Conservation (phyloP, 2,329 filamentous ascomycete species). For the Fusarium cyanostomum region DNA sequence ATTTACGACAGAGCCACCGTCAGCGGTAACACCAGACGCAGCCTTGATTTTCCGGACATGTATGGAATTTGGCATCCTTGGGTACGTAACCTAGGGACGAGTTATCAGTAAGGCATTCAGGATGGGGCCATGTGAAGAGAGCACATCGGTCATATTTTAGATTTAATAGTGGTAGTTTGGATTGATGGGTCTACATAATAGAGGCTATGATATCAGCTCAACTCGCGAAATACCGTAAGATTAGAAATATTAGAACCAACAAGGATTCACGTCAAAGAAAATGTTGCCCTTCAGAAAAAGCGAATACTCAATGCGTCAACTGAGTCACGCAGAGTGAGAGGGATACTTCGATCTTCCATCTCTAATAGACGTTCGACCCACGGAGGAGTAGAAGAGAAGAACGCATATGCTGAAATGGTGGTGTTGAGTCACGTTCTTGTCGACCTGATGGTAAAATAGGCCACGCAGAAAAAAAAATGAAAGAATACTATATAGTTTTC, state of each 20-base stretch:
- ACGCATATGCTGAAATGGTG: constrained; percentile 65
- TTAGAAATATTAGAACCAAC: background rate
- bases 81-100: too few species aligned
- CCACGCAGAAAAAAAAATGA: background rate
- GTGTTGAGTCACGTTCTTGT: constrained; percentile 12
- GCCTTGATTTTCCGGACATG: too few species aligned
- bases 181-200: too few species aligned
- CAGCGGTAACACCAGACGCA: constrained; percentile 2
- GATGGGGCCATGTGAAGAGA: background rate
- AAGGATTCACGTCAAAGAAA: background rate
- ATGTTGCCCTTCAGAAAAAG: constrained; percentile 60
- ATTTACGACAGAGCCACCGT: constrained; percentile 7
- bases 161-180: too few species aligned
- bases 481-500: background rate
- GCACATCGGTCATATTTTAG: background rate
- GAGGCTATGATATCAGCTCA: background rate
- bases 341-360: constrained; percentile 61
- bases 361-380: constrained; percentile 65
- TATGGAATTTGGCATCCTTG: too few species aligned
- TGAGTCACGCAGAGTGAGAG: constrained; percentile 63
- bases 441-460: background rate
- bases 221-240: too few species aligned
- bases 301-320: constrained; percentile 55
- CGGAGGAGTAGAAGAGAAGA: constrained; percentile 57
- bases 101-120: background rate